Base-by-base conservation (phyloP, 208 protist genomes). In the Leishmania braziliensis region DNA sequence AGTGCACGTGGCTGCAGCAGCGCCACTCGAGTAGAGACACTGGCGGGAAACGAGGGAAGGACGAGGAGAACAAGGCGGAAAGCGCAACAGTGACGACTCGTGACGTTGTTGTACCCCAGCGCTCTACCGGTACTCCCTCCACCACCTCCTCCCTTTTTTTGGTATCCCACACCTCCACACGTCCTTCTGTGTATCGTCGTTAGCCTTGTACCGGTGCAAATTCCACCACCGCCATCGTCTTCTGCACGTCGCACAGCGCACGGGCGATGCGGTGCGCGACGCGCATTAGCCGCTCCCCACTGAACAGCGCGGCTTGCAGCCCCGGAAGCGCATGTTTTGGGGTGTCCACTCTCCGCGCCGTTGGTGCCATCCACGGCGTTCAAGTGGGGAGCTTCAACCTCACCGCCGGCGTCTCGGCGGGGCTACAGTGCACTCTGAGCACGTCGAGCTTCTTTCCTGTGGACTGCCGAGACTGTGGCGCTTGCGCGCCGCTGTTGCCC, bases 401-500 rank as follows among this genome's bases (percentile, higher is more conserved):
- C 29, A 6, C 72, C 20, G 9, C 53, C 23, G 74, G 53, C 16
- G 9, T 20, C 20, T 51, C 54, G 54, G 53, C 56, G 23, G 51
- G 23, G 29, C 23, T 77, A 18, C 74, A 65, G 16, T 77, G 48
- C 53, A 36, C 53, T 20, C 23, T 77, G 33, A 77, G 36, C 74
- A 77, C 74, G 36, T 43, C 74, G 18, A 77, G 9, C 74, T 77
- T 68, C 10, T 77, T 77, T 50, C 10, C 74, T 0, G 74, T n/a
- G 5, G 51, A n/a, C 50, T 29, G 16, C n/a, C 5, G n/a, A 23
- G 51, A 29, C 51, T 26, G 51, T 33, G n/a, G 12, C 29, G 1
- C 29, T 76, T 12, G 6, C 2, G 29, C 23, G 29, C 14, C n/a
- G 33, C 29, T 5, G 48, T n/a, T n/a, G 12, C n/a, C 20, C 16